Evolutionary conservation across 495 filamentous ascomycete species (phyloP).

Genomic region (Trichoderma parareesei): DNA sequence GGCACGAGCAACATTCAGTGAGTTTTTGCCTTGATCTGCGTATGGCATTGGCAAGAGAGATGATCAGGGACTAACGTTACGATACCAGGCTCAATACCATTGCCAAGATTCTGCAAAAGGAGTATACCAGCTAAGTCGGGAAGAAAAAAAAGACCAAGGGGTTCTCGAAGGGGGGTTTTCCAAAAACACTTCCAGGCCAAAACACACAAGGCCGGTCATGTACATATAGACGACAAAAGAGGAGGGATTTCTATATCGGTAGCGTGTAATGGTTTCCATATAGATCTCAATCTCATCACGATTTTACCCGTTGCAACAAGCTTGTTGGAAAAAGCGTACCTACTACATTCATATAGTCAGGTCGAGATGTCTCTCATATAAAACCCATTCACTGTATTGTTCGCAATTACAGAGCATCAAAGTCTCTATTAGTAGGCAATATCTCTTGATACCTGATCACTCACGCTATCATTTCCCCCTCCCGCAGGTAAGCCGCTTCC

Average conservation of each 20-base stretch:
- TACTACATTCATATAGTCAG: not conserved
- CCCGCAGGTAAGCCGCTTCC: not conserved
- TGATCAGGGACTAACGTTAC: constrained; percentile 44
- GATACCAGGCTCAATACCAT: constrained; percentile 77
- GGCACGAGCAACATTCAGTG: constrained; percentile 67
- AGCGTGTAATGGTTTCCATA: not conserved
- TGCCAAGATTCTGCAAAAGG: constrained; percentile 84
- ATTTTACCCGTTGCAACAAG: not conserved
- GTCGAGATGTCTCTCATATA: not conserved
- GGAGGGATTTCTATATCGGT: not conserved
- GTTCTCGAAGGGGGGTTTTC: too few species aligned
- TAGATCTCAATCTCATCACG: not conserved
- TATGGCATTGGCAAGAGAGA: not conserved
- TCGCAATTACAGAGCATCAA: not conserved
- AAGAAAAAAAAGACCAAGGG: too few species aligned
- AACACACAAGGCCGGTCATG: too few species aligned
- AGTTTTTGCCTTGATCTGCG: constrained; percentile 14
- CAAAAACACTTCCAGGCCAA: too few species aligned
- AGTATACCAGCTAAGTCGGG: constrained; percentile 58
- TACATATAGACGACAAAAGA: not conserved
- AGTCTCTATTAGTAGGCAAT: not conserved
- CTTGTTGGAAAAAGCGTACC: not conserved
- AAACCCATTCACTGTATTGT: not conserved
- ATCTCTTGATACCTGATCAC: not conserved
- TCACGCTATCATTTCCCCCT: not conserved